Evolutionary conservation across 352 stramenopile genomes (phyloP).

Genomic region (Phytophthora cactorum): DNA sequence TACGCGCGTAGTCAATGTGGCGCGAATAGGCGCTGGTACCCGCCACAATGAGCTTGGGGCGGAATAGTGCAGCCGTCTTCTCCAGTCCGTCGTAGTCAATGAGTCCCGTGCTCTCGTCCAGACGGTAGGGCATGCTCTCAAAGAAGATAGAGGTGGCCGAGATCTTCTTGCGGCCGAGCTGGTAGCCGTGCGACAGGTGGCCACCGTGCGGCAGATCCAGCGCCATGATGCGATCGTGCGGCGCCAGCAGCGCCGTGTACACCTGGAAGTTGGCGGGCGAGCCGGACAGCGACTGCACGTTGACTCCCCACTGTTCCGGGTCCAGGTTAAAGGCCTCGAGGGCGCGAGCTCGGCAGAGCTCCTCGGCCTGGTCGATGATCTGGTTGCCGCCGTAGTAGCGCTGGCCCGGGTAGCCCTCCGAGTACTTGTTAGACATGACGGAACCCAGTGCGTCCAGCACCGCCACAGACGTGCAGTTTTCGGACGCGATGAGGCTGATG

Average conservation of each 20-base stretch:
- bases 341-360: conserved; percentile 97
- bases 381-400: conserved; percentile 99
- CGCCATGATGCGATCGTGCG: conserved; percentile 99
- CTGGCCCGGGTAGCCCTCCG: conserved; percentile 96
- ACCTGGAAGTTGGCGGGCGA: conserved; percentile 99
- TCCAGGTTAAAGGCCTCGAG: conserved; percentile 98
- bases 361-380: conserved; percentile 99
- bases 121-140: conserved; percentile 98
- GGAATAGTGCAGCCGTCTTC: conserved; percentile 93
- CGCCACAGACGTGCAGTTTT: conserved; percentile 99
- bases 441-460: conserved; percentile 98
- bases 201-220: conserved; percentile 98
- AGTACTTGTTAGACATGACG: conserved; percentile 99
- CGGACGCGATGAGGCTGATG: conserved; percentile 99
- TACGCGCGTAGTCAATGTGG: conserved; percentile 99
- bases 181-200: conserved; percentile 99
- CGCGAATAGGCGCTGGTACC: conserved; percentile 98
- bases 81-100: conserved; percentile 99
- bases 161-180: conserved; percentile 99
- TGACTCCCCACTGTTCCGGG: conserved; percentile 95
- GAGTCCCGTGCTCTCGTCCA: conserved; percentile 95
- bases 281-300: conserved; percentile 98
- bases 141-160: conserved; percentile 99
- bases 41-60: conserved; percentile 98
- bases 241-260: conserved; percentile 98